Base-by-base conservation (phyloP, 148 eudicot species). In the Rhododendron kiyosumense region DNA sequence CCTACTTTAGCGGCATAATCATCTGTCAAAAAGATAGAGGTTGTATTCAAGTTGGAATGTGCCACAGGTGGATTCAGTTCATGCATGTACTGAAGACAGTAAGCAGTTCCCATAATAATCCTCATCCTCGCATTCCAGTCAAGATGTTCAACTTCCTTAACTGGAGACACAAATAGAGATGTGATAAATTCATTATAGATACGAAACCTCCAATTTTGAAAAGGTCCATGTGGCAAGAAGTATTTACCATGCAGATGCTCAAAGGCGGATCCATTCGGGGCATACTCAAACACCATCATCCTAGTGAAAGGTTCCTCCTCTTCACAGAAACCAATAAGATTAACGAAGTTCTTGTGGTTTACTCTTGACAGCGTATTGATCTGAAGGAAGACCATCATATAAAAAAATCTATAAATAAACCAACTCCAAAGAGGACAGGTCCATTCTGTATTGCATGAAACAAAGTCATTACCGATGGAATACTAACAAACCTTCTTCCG, bases 221-320 rank as follows among this genome's bases (percentile, higher is more conserved):
- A 30, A 73, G 46, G 46, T 3, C 43, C 51, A 43, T 49, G 30
- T 43, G 41, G 51, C 38, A 12, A 84, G 11, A 18, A 80, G 59
- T 74, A 80, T 86, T 17, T 91, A 94, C 99, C 95, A 48, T 95
- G 98, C 67, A 97, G 93, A 92, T 97, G 96, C 90, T 97, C 98
- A 81, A 86, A 97, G 65, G 94, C 93, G 48, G 89, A 89, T 81
- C 99, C 99, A 74, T 93, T 93, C 49, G 99, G 96, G 78, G 96
- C 99, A 85, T 94, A 97, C 88, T 97, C 99, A 80, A 95, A 95
- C 74, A 95, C 99, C 98, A 97, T 94, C 98, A 95, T 94, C 88
- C 98, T 91, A n/a, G 89, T 85, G 85, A 97, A 97, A 86, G 99
- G 98, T 85, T 94, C 96, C 22, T 92, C 88, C 89, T 94, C 99